Conservation (phyloP, 2,329 filamentous ascomycete species). For the Aspergillus sp. region DNA sequence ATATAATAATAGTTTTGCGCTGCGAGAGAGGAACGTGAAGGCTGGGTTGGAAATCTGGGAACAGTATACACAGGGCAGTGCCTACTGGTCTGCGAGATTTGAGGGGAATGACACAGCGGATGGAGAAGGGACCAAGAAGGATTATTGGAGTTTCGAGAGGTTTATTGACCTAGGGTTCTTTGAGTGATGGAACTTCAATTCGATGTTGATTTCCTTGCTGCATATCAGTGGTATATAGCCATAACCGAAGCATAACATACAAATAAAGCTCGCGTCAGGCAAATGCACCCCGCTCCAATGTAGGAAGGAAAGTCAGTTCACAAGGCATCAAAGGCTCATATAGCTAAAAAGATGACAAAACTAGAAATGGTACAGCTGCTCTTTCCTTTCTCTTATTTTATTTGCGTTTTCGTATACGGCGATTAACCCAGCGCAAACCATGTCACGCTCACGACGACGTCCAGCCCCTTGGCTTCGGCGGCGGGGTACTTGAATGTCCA, state of each 20-base stretch:
- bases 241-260: background rate
- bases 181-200: background rate
- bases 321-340: background rate
- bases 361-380: constrained; percentile 4
- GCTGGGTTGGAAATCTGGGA: constrained; percentile 16
- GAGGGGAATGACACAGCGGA: background rate
- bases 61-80: constrained; percentile 20
- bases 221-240: constrained; percentile 8
- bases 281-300: constrained; percentile 2
- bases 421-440: constrained; percentile 44
- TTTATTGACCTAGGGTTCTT: background rate
- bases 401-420: background rate
- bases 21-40: constrained; percentile 17
- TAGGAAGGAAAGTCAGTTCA: background rate
- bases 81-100: constrained; percentile 23
- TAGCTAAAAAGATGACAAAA: background rate
- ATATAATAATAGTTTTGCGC: constrained; percentile 15
- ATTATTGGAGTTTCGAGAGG: constrained; percentile 4
- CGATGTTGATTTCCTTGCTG: background rate
- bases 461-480: constrained; percentile 47
- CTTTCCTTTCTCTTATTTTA: background rate
- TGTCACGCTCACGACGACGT: constrained; percentile 50
- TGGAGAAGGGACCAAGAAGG: background rate
- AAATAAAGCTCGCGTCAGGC: background rate
- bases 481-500: constrained; percentile 53